Base-by-base conservation (phyloP, 306 rosid genomes). In the Biancaea sappan region DNA sequence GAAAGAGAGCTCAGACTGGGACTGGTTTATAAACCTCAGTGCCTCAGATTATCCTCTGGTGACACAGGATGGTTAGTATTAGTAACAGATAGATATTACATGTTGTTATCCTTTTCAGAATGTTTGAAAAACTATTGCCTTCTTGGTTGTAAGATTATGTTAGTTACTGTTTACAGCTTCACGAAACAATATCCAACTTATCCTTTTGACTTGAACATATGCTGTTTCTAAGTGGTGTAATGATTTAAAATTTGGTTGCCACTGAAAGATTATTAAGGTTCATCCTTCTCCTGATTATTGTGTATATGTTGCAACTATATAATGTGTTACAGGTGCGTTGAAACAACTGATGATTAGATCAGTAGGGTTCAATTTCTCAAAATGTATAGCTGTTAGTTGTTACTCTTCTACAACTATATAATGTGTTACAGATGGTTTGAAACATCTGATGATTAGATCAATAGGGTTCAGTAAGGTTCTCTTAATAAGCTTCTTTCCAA, bases 11-110 rank as follows among this genome's bases (percentile, higher is more conserved):
- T 79, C 81, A 1, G 74, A 78, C 60, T 85, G 88, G 88, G 88
- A 94, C 85, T 94, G 98, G 98, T 90, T 94, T 73, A 87, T 94
- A 79, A 94, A 94, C 75, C 93, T 94, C 61, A 94, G 99, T 84
- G 99, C 99, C 24, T 94, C 98, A 7, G 99, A 94, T 86, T 94
- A 94, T 85, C 99, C 99, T 73, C 92, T 94, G 41, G 84, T 94
- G 82, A 94, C 97, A 68, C 99, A 94, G 89, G 88, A 94, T 78
- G 99, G 98, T 94, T 76, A 84, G 97, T 83, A 86, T 83, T 73
- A 93, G 91, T 97, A 93, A 92, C 97, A n/a, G n/a, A n/a, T n/a
- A n/a, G n/a, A n/a, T n/a, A n/a, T n/a, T n/a, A n/a, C n/a, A n/a
- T n/a, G n/a, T n/a, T n/a, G n/a, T n/a, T n/a, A n/a, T n/a, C n/a